Base-by-base conservation (phyloP, 73 alveolate species). In the Loxodes magnus region DNA sequence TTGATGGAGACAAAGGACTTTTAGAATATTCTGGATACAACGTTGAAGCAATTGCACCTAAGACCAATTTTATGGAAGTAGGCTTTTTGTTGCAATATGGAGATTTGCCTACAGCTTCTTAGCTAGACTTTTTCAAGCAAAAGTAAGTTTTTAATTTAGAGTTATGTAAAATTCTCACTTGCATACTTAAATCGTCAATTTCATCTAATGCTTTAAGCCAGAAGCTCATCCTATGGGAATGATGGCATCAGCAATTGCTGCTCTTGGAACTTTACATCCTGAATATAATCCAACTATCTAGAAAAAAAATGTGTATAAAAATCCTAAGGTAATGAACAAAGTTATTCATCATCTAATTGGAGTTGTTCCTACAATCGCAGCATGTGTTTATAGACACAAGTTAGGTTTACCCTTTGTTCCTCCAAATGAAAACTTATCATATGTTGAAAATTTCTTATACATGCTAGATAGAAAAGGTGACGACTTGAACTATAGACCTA, bases 161-260 rank as follows among this genome's bases (percentile, higher is more conserved):
- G 27, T 46, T 14, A 15, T 4, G 37, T 5, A 14, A 6, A 35
- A 54, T 25, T 25, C 50, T 15, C 14, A 4, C 20, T 9, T 54
- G 0, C 67, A 54, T 42, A 12, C 59, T 25, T 37, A 46, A n/a
- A 24, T 46, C 7, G 65, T 56, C 9, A 51, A 39, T 54, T 50
- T 86, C 77, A 71, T 86, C 60, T 65, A 69, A 41, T 35, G 78
- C 52, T 80, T 74, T 77, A 68, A 92, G 39, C 78, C 80, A 54
- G 97, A 86, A 53, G 92, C 97, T 25, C 97, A 86, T 52, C 97
- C 97, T 3, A 86, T 86, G 97, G 97, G 94, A 24, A 86, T 86
- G 86, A 70, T 86, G 48, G 76, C 77, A 14, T 48, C 92, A 19
- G 54, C 92, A n/a, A 57, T 86, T 76, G 75, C 94, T 10, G 94